These are phyloP conservation scores for Claviceps fusiformis DNA, from an alignment of 2,329 filamentous ascomycete genomes.

Conservation along the genomic window DNA sequence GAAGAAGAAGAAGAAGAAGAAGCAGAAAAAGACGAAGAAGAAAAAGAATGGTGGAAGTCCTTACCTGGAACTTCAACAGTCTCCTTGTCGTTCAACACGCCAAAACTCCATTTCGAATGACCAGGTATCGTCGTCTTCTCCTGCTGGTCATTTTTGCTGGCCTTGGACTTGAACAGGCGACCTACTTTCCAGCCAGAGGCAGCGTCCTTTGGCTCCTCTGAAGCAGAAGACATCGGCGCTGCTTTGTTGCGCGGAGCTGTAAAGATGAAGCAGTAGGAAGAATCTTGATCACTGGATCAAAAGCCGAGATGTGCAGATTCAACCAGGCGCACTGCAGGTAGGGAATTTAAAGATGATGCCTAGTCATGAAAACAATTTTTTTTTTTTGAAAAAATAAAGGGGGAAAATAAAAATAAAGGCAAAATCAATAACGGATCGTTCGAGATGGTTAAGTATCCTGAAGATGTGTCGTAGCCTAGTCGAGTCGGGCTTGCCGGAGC, in stretches of 20 bases:
- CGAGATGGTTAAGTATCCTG: neutral
- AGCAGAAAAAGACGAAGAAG: too few species aligned
- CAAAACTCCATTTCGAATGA: constrained; percentile 7
- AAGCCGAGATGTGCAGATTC: too few species aligned
- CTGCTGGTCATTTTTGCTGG: neutral
- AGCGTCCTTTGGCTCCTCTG: neutral
- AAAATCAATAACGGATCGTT: neutral
- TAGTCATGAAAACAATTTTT: neutral
- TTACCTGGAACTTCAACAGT: constrained; percentile 7
- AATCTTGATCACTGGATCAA: neutral
- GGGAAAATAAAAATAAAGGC: neutral
- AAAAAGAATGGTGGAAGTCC: neutral
- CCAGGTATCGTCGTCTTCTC: neutral
- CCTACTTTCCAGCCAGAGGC: neutral
- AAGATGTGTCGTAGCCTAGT: neutral
- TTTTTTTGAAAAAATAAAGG: too few species aligned
- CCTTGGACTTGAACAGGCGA: neutral
- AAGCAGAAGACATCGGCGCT: constrained; percentile 2
- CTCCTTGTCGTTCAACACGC: constrained; percentile 6
- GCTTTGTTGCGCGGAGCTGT: neutral
- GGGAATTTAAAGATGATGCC: neutral
- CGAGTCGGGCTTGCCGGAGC: neutral
- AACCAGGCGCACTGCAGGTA: neutral
- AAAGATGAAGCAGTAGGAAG: neutral
- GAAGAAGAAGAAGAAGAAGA: too few species aligned